These are phyloP conservation scores for Capsicum rhomboideum DNA, from an alignment of 257 asterid species.

Conservation along the genomic window DNA sequence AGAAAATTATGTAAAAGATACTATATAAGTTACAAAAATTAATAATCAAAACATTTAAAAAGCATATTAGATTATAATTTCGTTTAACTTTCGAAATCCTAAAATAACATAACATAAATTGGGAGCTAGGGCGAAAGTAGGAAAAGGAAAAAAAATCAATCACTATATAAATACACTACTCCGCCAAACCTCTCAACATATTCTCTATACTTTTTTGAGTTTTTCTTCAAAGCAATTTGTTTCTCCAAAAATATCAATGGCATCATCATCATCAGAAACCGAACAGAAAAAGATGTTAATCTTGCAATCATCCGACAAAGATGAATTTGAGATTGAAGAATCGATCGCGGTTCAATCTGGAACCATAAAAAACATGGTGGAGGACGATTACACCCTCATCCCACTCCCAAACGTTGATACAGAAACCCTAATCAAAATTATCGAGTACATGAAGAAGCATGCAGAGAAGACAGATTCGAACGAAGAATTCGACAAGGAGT, in stretches of 20 bases:
- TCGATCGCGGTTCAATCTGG: neutral
- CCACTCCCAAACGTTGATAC: conserved; percentile 5
- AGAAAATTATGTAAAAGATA: too few species aligned
- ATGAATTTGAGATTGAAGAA: conserved; percentile 2
- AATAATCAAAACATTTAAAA: too few species aligned
- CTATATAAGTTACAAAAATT: too few species aligned
- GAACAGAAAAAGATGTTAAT: neutral
- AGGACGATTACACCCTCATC: neutral
- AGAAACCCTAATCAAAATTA: neutral
- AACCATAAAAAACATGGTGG: conserved; percentile 4
- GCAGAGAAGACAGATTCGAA: neutral
- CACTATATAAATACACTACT: neutral
- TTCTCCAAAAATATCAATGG: neutral
- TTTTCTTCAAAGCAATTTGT: too few species aligned
- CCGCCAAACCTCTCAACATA: neutral
- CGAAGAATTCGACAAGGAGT: neutral
- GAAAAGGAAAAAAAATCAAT: neutral
- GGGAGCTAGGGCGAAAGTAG: too few species aligned
- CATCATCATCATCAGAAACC: neutral
- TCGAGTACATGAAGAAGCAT: conserved; percentile 2
- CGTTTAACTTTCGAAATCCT: too few species aligned
- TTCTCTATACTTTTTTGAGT: neutral
- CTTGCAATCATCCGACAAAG: neutral
- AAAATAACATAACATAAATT: too few species aligned
- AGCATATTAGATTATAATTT: too few species aligned